phyloP scores from a whole-genome alignment of 2,329 filamentous ascomycete species.

The Fusarium tjaetaba region DNA sequence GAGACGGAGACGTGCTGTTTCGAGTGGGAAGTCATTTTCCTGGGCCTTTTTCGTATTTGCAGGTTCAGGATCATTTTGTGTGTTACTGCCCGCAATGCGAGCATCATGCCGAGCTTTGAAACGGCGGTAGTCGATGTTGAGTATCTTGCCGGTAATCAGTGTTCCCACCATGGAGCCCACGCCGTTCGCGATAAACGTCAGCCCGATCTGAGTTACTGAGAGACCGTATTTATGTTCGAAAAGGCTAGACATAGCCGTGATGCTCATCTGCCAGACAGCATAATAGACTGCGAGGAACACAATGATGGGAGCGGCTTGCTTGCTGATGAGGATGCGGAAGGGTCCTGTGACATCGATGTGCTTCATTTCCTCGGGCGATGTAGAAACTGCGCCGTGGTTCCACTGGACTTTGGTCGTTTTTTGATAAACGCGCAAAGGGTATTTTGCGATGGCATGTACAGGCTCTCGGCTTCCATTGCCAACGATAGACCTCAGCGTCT shows the following conservation, averaged over 20 bases:
- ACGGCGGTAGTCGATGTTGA: conserved; percentile 61
- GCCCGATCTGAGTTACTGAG: conserved; percentile 56
- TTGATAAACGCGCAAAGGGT: conserved; percentile 49
- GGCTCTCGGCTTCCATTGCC: conserved; percentile 54
- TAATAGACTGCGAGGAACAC: conserved; percentile 62
- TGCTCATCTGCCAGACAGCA: conserved; percentile 65
- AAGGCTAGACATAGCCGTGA: conserved; percentile 61
- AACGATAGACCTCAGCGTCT: conserved; percentile 28
- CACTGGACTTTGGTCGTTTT: conserved; percentile 42
- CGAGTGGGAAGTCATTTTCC: conserved; percentile 55
- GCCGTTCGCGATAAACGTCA: conserved; percentile 65
- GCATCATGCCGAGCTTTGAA: conserved; percentile 44
- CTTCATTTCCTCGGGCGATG: conserved; percentile 29
- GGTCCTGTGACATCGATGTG: conserved; percentile 57
- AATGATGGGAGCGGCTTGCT: conserved; percentile 55
- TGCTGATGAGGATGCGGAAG: conserved; percentile 58
- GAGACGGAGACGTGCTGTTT: conserved; percentile 61
- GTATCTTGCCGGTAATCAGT: conserved; percentile 60
- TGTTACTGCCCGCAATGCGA: not conserved
- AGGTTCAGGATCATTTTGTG: rapidly evolving
- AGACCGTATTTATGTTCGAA: conserved; percentile 57
- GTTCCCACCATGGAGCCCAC: conserved; percentile 64
- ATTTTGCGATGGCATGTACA: conserved; percentile 39
- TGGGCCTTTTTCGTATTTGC: rapidly evolving
- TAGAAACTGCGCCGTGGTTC: not conserved